Evolutionary conservation across 495 filamentous ascomycete genomes (phyloP).

Genomic region (Oleoguttula mirabilis): DNA sequence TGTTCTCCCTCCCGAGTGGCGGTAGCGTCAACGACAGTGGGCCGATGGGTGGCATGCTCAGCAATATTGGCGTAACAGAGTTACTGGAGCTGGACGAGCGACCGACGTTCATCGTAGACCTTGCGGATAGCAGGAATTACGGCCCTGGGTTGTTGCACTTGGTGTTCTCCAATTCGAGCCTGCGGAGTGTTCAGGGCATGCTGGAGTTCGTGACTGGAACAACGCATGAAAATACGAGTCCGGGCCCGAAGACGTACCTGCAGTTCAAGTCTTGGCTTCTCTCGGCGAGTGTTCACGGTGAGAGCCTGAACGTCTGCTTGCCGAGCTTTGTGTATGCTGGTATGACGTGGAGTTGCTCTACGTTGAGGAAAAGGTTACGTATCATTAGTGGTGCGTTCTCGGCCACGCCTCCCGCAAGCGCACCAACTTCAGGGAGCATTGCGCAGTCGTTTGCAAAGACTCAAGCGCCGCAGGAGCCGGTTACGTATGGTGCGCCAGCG

Average conservation of each 20-base stretch:
- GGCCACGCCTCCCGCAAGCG: conserved; percentile 7
- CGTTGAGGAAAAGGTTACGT: conserved; percentile 48
- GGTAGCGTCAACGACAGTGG: not conserved
- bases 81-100: conserved; percentile 55
- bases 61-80: conserved; percentile 48
- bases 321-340: conserved; percentile 44
- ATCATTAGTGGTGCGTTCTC: conserved; percentile 41
- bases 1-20: too few relatives aligned
- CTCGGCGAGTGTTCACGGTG: conserved; percentile 36
- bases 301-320: conserved; percentile 35
- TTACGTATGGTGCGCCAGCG: not conserved
- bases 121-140: conserved; percentile 41
- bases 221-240: conserved; percentile 26
- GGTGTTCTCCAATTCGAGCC: conserved; percentile 46
- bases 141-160: conserved; percentile 41
- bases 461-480: not conserved
- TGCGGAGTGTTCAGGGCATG: conserved; percentile 38
- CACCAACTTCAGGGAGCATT: not conserved
- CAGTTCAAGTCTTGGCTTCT: conserved; percentile 54
- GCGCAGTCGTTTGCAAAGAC: not conserved
- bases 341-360: conserved; percentile 51
- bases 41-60: conserved; percentile 35
- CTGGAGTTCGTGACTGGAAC: conserved; percentile 36
- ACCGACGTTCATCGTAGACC: conserved; percentile 56
- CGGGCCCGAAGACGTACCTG: conserved; percentile 18